Percentiles rank a stretch among this genome's conserved stretches.
phyloP scores from a whole-genome alignment of 345 rosid species.

The Tarenaya hassleriana region DNA sequence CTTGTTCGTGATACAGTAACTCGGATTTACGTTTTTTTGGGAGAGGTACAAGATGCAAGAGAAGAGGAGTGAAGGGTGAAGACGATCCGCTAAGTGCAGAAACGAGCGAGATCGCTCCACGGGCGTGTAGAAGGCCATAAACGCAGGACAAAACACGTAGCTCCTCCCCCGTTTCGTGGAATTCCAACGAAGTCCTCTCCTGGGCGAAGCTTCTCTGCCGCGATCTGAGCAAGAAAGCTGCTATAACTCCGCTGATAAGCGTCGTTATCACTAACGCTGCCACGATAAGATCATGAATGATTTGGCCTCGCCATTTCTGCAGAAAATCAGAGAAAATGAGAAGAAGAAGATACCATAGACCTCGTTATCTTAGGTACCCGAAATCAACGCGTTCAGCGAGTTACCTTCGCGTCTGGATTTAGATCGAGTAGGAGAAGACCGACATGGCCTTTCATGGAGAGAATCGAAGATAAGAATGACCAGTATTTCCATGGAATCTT shows the following conservation, averaged over 20 bases:
- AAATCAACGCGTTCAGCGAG: not conserved
- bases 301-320: slow-evolving; percentile 40
- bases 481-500: slow-evolving; percentile 51
- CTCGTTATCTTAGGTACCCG: not conserved
- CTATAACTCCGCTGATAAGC: slow-evolving; percentile 47
- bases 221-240: slow-evolving; percentile 41
- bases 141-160: slow-evolving; percentile 61
- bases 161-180: slow-evolving; percentile 44
- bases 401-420: slow-evolving; percentile 23
- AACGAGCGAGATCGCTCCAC: slow-evolving; percentile 45
- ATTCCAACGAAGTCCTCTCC: slow-evolving; percentile 40
- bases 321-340: slow-evolving; percentile 4
- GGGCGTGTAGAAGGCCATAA: slow-evolving; percentile 60
- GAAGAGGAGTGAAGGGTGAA: slow-evolving; percentile 44
- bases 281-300: slow-evolving; percentile 43
- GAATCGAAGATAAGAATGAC: slow-evolving; percentile 43
- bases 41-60: slow-evolving; percentile 78
- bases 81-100: slow-evolving; percentile 48
- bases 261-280: slow-evolving; percentile 55
- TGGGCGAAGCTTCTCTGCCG: slow-evolving; percentile 41
- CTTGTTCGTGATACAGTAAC: slow-evolving; percentile 63
- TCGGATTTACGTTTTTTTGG: slow-evolving; percentile 46
- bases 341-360: not conserved
- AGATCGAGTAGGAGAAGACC: slow-evolving; percentile 44
- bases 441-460: slow-evolving; percentile 70